A percentile compares a stretch with the other conserved stretches of the same genome.
Conservation (phyloP, 495 filamentous ascomycete genomes). For the Acidiella bohemica region DNA sequence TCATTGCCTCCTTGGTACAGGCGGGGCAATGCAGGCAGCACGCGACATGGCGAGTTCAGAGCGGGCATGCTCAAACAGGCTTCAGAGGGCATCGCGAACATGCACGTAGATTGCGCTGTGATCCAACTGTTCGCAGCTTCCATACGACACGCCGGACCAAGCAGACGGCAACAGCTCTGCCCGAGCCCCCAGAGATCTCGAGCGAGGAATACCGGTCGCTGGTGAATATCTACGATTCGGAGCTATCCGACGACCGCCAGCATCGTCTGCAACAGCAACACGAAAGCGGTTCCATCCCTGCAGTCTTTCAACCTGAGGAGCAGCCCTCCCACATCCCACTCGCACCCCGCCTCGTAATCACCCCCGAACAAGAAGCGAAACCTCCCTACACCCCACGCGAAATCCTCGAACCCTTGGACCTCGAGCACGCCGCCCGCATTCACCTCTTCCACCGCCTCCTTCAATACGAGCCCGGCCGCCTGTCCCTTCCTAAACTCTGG, state of each 20-base stretch:
- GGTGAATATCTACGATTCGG: slow-evolving; percentile 13
- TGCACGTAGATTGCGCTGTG: neutral
- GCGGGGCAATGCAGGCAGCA: slow-evolving; percentile 45
- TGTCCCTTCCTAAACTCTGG: slow-evolving; percentile 44
- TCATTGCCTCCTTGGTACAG: slow-evolving; percentile 51
- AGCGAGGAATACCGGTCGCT: slow-evolving; percentile 17
- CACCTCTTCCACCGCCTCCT: slow-evolving; percentile 31
- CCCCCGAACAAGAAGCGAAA: slow-evolving; percentile 9
- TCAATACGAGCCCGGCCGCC: slow-evolving; percentile 21
- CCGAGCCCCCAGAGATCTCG: slow-evolving; percentile 7
- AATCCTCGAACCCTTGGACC: slow-evolving; percentile 8
- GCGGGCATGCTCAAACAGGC: neutral
- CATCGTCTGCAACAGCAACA: neutral
- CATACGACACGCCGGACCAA: neutral
- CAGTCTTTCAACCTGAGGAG: neutral
- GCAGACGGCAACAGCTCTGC: neutral
- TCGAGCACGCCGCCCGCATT: neutral
- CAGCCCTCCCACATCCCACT: slow-evolving; percentile 4
- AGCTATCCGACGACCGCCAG: slow-evolving; percentile 3
- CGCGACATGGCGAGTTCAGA: neutral
- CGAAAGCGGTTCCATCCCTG: neutral
- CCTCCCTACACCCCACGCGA: slow-evolving; percentile 1
- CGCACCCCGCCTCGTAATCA: slow-evolving; percentile 15
- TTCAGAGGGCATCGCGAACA: neutral
- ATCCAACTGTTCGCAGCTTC: neutral